Percentiles rank a stretch among this genome's conserved stretches.
These are phyloP conservation scores for Lentithecium fluviatile DNA, from an alignment of 495 filamentous ascomycete genomes.

Conservation along the genomic window DNA sequence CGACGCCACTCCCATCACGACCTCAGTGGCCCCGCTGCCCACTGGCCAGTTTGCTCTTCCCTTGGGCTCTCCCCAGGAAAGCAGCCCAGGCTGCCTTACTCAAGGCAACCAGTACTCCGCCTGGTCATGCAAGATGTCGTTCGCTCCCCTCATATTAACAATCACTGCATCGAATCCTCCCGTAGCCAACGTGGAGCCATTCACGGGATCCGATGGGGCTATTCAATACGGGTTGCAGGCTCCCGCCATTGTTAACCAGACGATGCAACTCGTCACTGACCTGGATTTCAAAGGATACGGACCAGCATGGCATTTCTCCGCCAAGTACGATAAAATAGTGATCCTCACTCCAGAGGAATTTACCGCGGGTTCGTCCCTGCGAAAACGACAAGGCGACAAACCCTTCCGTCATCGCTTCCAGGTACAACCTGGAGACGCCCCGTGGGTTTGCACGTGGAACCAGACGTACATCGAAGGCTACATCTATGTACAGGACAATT, in stretches of 20 bases:
- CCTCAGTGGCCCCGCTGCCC: slow-evolving; percentile 58
- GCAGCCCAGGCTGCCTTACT: slow-evolving; percentile 65
- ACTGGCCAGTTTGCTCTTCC: slow-evolving; percentile 66
- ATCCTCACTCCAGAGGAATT: slow-evolving; percentile 62
- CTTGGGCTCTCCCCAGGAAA: slow-evolving; percentile 52
- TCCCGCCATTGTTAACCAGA: slow-evolving; percentile 54
- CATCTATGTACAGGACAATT: slow-evolving; percentile 60
- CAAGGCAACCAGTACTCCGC: slow-evolving; percentile 58
- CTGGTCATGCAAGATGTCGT: slow-evolving; percentile 64
- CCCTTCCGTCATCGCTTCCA: slow-evolving; percentile 36
- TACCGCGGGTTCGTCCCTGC: slow-evolving; percentile 12
- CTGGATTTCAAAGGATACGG: slow-evolving; percentile 60
- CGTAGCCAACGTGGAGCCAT: slow-evolving; percentile 29
- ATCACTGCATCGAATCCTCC: slow-evolving; percentile 38
- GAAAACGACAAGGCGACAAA: slow-evolving; percentile 12
- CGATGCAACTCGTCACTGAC: slow-evolving; percentile 65
- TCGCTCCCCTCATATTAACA: slow-evolving; percentile 37
- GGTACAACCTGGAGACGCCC: slow-evolving; percentile 60
- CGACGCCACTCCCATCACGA: slow-evolving; percentile 63
- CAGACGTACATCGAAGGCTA: slow-evolving; percentile 76
- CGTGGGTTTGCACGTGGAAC: slow-evolving; percentile 91
- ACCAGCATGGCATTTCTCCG: slow-evolving; percentile 71
- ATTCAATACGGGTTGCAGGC: slow-evolving; percentile 63
- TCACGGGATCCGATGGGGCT: slow-evolving; percentile 41
- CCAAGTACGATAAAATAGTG: slow-evolving; percentile 78